phyloP scores from a whole-genome alignment of 768 basidiomycete species.

The Inosperma sp. region DNA sequence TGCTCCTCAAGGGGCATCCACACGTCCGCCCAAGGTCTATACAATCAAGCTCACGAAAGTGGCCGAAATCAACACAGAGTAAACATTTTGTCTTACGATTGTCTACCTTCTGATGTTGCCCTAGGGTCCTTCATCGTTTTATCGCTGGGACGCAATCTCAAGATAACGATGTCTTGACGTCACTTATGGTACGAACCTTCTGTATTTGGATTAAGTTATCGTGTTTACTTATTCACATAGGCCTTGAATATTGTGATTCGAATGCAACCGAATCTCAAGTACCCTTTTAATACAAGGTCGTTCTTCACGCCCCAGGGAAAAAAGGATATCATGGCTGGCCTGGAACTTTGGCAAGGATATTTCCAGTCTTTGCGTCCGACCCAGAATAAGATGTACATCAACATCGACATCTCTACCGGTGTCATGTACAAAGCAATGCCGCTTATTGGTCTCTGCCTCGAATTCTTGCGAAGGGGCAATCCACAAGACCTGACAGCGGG shows the following conservation, averaged over 20 bases:
- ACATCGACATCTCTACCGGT: conserved; percentile 75
- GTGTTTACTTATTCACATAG: conserved; percentile 30
- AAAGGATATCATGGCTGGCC: conserved; percentile 50
- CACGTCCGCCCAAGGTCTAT: conserved; percentile 59
- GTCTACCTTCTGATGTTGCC: neutral
- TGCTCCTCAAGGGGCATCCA: conserved; percentile 27
- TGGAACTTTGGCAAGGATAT: conserved; percentile 74
- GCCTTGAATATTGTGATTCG: conserved; percentile 74
- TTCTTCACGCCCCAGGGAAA: conserved; percentile 65
- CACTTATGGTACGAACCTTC: conserved; percentile 49
- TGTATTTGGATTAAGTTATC: neutral
- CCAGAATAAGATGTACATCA: conserved; percentile 59
- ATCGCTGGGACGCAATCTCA: conserved; percentile 57
- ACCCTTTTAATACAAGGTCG: conserved; percentile 71
- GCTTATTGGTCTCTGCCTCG: conserved; percentile 53
- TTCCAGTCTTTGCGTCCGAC: conserved; percentile 77
- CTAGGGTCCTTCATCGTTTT: conserved; percentile 59
- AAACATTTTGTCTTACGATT: neutral
- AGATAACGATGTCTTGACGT: conserved; percentile 56
- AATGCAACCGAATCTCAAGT: conserved; percentile 64
- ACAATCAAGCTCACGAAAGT: conserved; percentile 60
- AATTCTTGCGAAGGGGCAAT: conserved; percentile 35
- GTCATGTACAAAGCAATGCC: conserved; percentile 70
- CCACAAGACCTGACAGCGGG: conserved; percentile 8
- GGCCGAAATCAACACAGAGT: conserved; percentile 39